Evolutionary conservation across 2,329 filamentous ascomycete genomes (phyloP).

Genomic region (Hymenoscyphus linearis): DNA sequence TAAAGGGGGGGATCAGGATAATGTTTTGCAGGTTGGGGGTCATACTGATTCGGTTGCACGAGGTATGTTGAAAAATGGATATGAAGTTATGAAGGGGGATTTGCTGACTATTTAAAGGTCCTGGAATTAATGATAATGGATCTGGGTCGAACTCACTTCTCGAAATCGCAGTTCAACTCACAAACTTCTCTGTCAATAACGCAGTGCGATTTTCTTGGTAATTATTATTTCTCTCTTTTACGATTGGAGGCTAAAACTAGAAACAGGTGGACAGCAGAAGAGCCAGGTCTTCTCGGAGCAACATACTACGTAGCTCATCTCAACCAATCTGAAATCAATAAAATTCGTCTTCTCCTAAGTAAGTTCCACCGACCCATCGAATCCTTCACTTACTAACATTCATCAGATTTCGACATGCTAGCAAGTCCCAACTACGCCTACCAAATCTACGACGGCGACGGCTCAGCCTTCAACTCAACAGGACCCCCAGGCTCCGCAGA

Average conservation of each 20-base stretch:
- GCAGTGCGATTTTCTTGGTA: constrained; percentile 59
- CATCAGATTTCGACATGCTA: constrained; percentile 45
- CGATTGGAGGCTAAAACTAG: no score
- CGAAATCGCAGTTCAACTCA: constrained; percentile 49
- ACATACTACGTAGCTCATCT: constrained; percentile 53
- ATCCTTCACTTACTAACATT: constrained; percentile 33
- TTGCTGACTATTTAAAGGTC: constrained; percentile 36
- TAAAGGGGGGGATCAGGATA: constrained; percentile 49
- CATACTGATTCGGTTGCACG: constrained; percentile 56
- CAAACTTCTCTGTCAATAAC: constrained; percentile 53
- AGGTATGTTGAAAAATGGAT: background rate
- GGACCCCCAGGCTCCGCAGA: constrained; percentile 58
- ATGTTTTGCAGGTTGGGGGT: constrained; percentile 59
- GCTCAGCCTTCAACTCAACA: constrained; percentile 62
- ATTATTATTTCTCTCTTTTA: background rate
- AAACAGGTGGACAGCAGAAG: constrained; percentile 52
- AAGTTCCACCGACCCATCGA: background rate
- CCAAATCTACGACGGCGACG: constrained; percentile 63
- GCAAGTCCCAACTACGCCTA: constrained; percentile 58
- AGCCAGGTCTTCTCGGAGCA: constrained; percentile 58
- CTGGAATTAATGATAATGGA: constrained; percentile 37
- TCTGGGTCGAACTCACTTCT: constrained; percentile 9
- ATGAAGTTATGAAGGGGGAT: background rate
- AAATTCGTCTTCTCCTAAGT: constrained; percentile 40
- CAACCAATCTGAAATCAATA: constrained; percentile 48